Base-by-base conservation (phyloP, 176 grass and related monocot species). In the Urochloa ruziziensis region DNA sequence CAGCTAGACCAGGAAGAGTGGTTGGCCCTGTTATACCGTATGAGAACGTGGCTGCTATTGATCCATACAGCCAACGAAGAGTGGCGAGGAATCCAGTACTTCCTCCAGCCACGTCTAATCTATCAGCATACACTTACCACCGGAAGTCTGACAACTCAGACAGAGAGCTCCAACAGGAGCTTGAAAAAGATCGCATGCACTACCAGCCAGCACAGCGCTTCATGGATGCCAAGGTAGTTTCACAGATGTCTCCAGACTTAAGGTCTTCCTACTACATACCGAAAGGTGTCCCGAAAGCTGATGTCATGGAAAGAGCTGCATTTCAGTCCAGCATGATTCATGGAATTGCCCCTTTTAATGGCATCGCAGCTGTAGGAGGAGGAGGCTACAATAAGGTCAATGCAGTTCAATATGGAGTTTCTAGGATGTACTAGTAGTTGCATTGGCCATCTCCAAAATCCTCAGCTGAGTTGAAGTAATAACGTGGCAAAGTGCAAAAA, bases 381-480 rank as follows among this genome's bases (percentile, higher is more conserved):
- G 93, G 73, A 34, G 87, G 80, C 60, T 91, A 86, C 70, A 90
- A 89, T 72, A 97, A 92, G 77, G 92, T 92, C 46, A 74, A 80
- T 53, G 58, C 83, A 84, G 88, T 81, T 81, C 95, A 97, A 44
- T 93, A 91, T 70, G 90, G 86, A 74, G 78, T 93, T 83, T 94
- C 95, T 19, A 93, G 91, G 84, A 97, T 94, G 95, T 91, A 94
- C 67, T 94, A 93, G 80, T 67, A 93, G 63, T 73, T 73, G 61
- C 79, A 77, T 63, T 66, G 65, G 18, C 54, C 19, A 70, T 47
- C 66, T 83, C 75, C 52, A 46, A 80, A 62, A 70, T 80, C 56
- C 75, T 80, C 42, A 29, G 64, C 27, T 75, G 53, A 70, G 57
- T 75, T 60, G 58, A 86, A 85, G 32, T 36, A 86, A 72, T 76